Conservation (phyloP, 139 green algal genomes). For the Chlamydomonas eustigma region DNA sequence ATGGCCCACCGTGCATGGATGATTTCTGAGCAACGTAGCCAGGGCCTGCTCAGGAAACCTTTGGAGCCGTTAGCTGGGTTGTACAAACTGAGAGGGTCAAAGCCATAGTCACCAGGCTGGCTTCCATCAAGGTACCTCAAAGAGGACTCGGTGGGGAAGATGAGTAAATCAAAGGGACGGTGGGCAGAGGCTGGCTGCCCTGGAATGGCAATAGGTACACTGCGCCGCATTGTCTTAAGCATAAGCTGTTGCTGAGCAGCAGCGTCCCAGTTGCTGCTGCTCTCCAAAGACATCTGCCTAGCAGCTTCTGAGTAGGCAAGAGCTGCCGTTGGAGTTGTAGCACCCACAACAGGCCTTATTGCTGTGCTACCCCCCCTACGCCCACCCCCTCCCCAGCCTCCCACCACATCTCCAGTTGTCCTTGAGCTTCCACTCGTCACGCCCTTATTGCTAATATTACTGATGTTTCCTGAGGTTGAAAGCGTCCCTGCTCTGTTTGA, state of each 20-base stretch:
- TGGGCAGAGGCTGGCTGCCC: background rate
- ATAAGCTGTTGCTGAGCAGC: background rate
- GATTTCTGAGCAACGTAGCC: conserved; percentile 10
- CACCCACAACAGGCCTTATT: background rate
- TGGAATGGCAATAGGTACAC: background rate
- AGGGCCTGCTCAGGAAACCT: conserved; percentile 14
- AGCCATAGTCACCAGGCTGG: conserved; percentile 74
- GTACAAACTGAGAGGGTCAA: conserved; percentile 89
- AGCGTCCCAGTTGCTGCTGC: background rate
- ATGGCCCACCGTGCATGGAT: conserved; percentile 45
- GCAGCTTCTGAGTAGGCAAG: background rate
- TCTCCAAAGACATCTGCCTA: background rate
- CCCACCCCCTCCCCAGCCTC: too few relatives aligned
- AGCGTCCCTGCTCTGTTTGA: background rate
- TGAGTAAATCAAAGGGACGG: background rate
- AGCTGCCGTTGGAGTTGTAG: background rate
- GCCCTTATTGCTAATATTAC: background rate
- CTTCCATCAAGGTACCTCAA: conserved; percentile 54
- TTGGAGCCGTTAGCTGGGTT: conserved; percentile 49
- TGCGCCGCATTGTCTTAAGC: background rate
- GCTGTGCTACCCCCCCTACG: background rate
- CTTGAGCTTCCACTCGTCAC: too few relatives aligned
- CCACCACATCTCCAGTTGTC: too few relatives aligned
- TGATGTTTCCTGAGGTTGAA: background rate
- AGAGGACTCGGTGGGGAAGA: conserved; percentile 4